phyloP scores from a whole-genome alignment of 768 basidiomycete species.

The Hygrocybe coccinea region DNA sequence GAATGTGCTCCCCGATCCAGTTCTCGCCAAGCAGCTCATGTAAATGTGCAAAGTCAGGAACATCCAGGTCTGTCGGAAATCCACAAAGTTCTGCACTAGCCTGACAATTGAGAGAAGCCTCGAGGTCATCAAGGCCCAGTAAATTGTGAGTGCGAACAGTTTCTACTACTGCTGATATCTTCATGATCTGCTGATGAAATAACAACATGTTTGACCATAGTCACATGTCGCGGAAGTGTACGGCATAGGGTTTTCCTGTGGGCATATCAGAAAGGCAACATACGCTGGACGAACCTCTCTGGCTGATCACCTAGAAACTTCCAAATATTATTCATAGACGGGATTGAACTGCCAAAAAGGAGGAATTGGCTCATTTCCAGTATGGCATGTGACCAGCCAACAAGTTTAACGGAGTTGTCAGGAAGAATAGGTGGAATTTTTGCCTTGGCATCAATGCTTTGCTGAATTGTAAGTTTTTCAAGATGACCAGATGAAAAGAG shows the following conservation, averaged over 20 bases:
- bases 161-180: background rate
- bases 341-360: background rate
- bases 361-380: background rate
- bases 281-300: background rate
- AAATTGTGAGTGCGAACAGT: background rate
- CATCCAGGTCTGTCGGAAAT: background rate
- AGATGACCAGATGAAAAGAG: background rate
- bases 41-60: slow-evolving; percentile 13
- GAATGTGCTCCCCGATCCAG: slow-evolving; percentile 21
- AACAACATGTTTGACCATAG: background rate
- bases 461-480: background rate
- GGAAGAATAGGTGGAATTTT: background rate
- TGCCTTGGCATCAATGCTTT: background rate
- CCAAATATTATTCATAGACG: background rate
- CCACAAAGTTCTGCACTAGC: background rate
- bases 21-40: slow-evolving; percentile 18
- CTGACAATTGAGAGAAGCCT: background rate
- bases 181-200: background rate
- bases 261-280: background rate
- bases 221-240: background rate
- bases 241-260: background rate
- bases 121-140: background rate
- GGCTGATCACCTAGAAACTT: background rate
- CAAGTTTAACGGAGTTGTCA: background rate
- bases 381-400: background rate